Base-by-base conservation (phyloP, 495 filamentous ascomycete genomes). In the Penicillium bovifimosum region DNA sequence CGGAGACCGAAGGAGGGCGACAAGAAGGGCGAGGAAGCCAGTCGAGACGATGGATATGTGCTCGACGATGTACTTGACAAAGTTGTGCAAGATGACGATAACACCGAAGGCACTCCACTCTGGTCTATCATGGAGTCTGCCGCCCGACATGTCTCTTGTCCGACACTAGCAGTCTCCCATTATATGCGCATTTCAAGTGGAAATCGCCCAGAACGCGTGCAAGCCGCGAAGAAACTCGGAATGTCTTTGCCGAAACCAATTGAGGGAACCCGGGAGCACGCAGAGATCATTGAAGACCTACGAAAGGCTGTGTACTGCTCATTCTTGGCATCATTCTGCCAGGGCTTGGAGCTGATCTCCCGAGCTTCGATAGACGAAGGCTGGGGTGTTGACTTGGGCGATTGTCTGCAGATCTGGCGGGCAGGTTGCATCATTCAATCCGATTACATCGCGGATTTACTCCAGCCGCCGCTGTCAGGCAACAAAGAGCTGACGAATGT, bases 361-460 rank as follows among this genome's bases (percentile, higher is more conserved):
- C 71, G 75, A 20, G 80, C 84, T 0, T 79, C 84, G 42, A 71
- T 76, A 29, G 74, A 80, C 27, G 76, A 88, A 56, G 71, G 74
- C 26, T 90, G 86, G 86, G 67, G 79, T 17, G 75, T 89, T 50
- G 71, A 84, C 53, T 74, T 83, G 27, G 67, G 68, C 3, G 73
- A 76, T 5, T 78, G 85, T 45, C 61, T 88, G 5, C 78, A 85
- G 58, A 82, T 89, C 56, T 90, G 86, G 87, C 79, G 82, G 2
- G 79, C 74, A 2, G 86, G 87, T 5, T 88, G 86, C 62, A 88
- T 90, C 65, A 88, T 90, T 60, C 76, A 83, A 59, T 76, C 83
- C 2, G 86, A 88, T 52, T 68, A 79, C 51, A 85, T 91, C 60
- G 75, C 76, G 5, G 79, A 84, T 47, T 60, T 87, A 31, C 73